phyloP scores from a whole-genome alignment of 2,329 filamentous ascomycete genomes.

The Hypoxylon sp. region DNA sequence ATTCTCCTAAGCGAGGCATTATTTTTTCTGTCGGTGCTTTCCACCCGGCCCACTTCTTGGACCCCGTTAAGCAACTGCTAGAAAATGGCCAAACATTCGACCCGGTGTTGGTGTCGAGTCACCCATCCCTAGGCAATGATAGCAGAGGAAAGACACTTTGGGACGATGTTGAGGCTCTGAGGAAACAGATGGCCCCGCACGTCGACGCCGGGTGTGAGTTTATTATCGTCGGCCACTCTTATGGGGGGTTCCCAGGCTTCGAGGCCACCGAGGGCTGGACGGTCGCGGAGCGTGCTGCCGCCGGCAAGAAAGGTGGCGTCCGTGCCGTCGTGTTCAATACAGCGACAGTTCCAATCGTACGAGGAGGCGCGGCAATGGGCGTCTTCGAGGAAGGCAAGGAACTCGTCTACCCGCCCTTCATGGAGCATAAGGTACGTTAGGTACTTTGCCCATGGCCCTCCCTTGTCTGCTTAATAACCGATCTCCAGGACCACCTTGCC shows the following conservation, averaged over 20 bases:
- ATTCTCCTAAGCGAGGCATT: constrained; percentile 4
- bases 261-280: constrained; percentile 25
- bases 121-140: constrained; percentile 4
- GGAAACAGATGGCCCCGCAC: constrained; percentile 11
- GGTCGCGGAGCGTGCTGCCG: constrained; percentile 10
- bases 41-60: constrained; percentile 10
- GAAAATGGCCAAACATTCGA: constrained; percentile 5
- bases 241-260: constrained; percentile 27
- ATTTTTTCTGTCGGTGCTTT: constrained; percentile 10
- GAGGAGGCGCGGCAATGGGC: not conserved
- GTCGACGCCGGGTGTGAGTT: constrained; percentile 26
- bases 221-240: constrained; percentile 26
- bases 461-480: constrained; percentile 2
- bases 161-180: constrained; percentile 3
- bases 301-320: constrained; percentile 26
- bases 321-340: constrained; percentile 32
- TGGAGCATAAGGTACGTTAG: not conserved
- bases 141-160: not conserved
- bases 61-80: not conserved
- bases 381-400: constrained; percentile 9
- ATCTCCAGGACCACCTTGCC: not conserved
- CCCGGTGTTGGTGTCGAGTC: not conserved
- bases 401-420: constrained; percentile 25
- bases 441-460: not conserved
- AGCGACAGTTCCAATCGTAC: constrained; percentile 19